Percentiles rank a stretch among this genome's conserved stretches.
Conservation (phyloP, 805 yeast species). For the Zygosaccharomyces bailii region DNA sequence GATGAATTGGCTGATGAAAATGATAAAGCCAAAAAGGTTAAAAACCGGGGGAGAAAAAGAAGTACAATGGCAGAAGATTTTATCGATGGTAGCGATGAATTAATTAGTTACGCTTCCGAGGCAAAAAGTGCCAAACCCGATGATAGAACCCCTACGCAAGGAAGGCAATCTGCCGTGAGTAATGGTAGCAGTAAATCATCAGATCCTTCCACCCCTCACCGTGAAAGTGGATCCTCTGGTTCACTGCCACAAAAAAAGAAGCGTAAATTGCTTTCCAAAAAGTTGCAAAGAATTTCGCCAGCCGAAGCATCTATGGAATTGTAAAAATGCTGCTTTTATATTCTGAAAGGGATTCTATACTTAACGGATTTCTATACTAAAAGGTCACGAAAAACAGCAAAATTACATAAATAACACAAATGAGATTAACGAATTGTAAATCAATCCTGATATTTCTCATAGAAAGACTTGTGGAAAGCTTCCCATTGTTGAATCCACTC, state of each 20-base stretch:
- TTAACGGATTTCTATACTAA: too few species aligned
- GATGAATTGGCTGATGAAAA: neutral
- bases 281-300: neutral
- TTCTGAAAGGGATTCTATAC: too few species aligned
- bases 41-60: neutral
- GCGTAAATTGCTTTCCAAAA: constrained; percentile 2
- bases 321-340: neutral
- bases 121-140: neutral
- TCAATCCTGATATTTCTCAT: constrained; percentile 47
- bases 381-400: neutral
- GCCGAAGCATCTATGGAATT: constrained; percentile 3
- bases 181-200: constrained; percentile 9
- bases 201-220: constrained; percentile 9
- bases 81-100: neutral
- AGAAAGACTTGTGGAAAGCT: constrained; percentile 71
- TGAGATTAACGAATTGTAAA: neutral
- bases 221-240: neutral
- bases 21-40: neutral
- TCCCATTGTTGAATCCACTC: constrained; percentile 84
- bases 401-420: neutral
- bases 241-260: neutral
- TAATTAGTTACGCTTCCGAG: neutral
- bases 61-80: neutral
- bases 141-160: neutral
- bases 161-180: neutral